Evolutionary conservation across 257 asterid genomes (phyloP).

Genomic region (Solanum infundibuliforme): DNA sequence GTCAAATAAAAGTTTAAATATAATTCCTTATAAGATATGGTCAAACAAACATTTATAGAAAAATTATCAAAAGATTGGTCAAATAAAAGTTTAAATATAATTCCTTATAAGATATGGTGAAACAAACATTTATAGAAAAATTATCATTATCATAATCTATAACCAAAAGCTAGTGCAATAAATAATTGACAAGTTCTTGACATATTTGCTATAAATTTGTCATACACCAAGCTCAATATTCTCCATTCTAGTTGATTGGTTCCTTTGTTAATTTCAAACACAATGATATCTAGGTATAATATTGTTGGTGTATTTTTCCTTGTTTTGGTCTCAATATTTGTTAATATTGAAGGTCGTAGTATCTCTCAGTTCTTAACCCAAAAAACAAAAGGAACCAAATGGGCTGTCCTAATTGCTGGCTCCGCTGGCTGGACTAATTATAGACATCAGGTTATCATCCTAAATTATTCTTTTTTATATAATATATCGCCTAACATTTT

Average conservation of each 20-base stretch:
- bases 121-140: background rate
- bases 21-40: background rate
- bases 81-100: no score
- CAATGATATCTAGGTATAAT: background rate
- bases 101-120: background rate
- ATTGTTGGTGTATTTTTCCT: background rate
- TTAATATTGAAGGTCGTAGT: background rate
- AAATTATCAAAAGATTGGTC: background rate
- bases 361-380: background rate
- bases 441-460: slow-evolving; percentile 42
- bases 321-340: background rate
- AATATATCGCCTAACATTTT: background rate
- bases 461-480: background rate
- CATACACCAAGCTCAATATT: background rate
- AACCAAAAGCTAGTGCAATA: background rate
- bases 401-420: slow-evolving; percentile 96
- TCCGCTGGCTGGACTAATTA: slow-evolving; percentile 22
- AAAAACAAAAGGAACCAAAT: slow-evolving; percentile 63
- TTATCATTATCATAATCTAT: background rate
- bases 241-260: background rate
- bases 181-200: background rate
- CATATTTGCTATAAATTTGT: background rate
- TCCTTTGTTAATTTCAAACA: background rate
- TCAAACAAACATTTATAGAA: background rate
- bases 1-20: background rate